Conservation (phyloP, 208 protist species). For the Trypanosomatidae sp. region DNA sequence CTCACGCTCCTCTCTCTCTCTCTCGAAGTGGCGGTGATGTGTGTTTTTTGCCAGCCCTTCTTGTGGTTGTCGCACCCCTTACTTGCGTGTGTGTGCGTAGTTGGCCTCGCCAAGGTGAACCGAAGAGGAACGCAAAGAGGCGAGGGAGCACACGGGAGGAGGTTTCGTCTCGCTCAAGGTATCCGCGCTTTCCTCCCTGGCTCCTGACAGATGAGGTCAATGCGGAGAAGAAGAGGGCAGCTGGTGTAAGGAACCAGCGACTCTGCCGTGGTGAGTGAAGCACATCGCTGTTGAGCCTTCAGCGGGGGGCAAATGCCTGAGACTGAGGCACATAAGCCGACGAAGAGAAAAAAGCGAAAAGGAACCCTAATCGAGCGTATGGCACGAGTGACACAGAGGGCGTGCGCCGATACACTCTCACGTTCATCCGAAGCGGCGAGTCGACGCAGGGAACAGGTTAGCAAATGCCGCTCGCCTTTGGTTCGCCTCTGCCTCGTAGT, state of each 20-base stretch:
- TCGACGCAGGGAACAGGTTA: background rate
- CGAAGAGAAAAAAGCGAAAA: background rate
- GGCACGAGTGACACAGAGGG: background rate
- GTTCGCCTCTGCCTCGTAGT: background rate
- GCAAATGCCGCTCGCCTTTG: background rate
- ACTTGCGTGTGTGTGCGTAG: no score
- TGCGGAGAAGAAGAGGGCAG: background rate
- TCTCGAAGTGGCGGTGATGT: no score
- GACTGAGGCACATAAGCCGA: background rate
- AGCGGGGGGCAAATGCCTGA: background rate
- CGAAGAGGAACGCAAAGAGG: no score
- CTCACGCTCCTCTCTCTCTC: no score
- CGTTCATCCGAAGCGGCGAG: background rate
- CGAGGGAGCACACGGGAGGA: no score
- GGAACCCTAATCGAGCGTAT: background rate
- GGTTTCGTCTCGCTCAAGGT: no score
- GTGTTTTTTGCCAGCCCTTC: no score
- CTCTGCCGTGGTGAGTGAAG: background rate
- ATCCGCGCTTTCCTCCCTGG: constrained; percentile 13
- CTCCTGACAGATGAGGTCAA: background rate
- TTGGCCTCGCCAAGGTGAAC: no score
- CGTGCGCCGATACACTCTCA: background rate
- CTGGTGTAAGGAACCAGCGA: background rate
- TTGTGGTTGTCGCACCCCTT: no score
- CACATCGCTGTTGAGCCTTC: background rate